phyloP scores from a whole-genome alignment of 805 yeast genomes.

The Torulaspora microellipsoides region DNA sequence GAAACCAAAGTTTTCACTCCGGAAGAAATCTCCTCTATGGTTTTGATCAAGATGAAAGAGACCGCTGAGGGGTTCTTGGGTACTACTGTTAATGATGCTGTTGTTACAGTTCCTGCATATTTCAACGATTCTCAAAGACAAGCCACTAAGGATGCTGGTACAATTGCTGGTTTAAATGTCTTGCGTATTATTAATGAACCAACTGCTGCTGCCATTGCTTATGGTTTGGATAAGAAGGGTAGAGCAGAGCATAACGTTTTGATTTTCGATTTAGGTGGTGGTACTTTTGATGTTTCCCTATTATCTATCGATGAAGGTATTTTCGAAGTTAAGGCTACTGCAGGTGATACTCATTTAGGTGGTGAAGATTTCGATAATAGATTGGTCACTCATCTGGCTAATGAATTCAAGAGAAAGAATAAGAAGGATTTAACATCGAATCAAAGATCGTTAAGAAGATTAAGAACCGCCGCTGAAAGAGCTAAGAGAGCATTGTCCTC shows the following conservation, averaged over 20 bases:
- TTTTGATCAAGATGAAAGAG: slow-evolving; percentile 82
- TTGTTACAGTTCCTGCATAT: slow-evolving; percentile 94
- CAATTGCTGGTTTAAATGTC: slow-evolving; percentile 92
- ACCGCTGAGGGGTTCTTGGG: slow-evolving; percentile 89
- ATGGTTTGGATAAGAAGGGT: slow-evolving; percentile 79
- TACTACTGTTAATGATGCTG: slow-evolving; percentile 77
- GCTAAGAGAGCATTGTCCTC: slow-evolving; percentile 98
- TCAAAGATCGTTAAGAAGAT: slow-evolving; percentile 95
- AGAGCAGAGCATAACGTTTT: slow-evolving; percentile 81
- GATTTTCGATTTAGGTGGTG: slow-evolving; percentile 96
- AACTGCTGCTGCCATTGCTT: slow-evolving; percentile 96
- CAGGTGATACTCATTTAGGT: slow-evolving; percentile 73
- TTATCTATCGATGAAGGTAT: slow-evolving; percentile 93
- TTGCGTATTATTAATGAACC: slow-evolving; percentile 95
- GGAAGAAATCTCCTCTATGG: slow-evolving; percentile 94
- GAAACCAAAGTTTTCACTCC: slow-evolving; percentile 87
- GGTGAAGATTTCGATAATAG: slow-evolving; percentile 98
- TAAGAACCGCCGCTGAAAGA: slow-evolving; percentile 97
- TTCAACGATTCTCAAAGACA: slow-evolving; percentile 98
- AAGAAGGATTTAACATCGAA: slow-evolving; percentile 84
- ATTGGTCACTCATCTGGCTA: slow-evolving; percentile 83
- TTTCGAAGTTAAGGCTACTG: slow-evolving; percentile 91
- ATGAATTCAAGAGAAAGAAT: slow-evolving; percentile 93
- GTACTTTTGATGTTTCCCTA: slow-evolving; percentile 94
- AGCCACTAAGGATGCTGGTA: slow-evolving; percentile 97